Percentiles rank a stretch among this genome's conserved stretches.
phyloP scores from a whole-genome alignment of 2,329 filamentous ascomycete species.

The Periconia digitata region DNA sequence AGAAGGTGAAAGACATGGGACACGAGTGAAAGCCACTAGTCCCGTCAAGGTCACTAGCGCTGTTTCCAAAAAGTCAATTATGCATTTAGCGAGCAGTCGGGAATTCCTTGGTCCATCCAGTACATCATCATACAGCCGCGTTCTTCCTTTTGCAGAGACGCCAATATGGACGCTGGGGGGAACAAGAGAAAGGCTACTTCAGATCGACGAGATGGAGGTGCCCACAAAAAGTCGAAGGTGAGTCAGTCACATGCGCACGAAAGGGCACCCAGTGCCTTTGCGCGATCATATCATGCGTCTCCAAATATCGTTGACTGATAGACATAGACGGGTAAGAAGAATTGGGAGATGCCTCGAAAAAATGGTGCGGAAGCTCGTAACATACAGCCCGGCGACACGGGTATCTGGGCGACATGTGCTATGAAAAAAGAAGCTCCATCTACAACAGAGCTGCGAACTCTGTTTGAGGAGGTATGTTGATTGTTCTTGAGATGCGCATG shows the following conservation, averaged over 20 bases:
- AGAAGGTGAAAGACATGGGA: too few species aligned
- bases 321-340: slow-evolving; percentile 43
- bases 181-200: slow-evolving; percentile 43
- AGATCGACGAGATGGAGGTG: slow-evolving; percentile 23
- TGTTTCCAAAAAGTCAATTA: not conserved
- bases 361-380: slow-evolving; percentile 31
- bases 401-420: slow-evolving; percentile 78
- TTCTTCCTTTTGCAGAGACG: not conserved
- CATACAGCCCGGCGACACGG: slow-evolving; percentile 69
- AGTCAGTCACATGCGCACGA: slow-evolving; percentile 19
- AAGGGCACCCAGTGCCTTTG: slow-evolving; percentile 13
- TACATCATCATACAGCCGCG: not conserved
- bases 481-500: not conserved
- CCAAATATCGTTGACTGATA: slow-evolving; percentile 17
- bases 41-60: not conserved
- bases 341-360: slow-evolving; percentile 46
- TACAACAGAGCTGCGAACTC: slow-evolving; percentile 64
- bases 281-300: slow-evolving; percentile 10
- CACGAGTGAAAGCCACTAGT: not conserved
- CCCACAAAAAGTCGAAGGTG: slow-evolving; percentile 44
- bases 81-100: too few species aligned
- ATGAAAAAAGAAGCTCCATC: slow-evolving; percentile 71
- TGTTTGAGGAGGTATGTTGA: slow-evolving; percentile 65
- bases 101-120: too few species aligned
- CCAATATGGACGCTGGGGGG: not conserved